These are phyloP conservation scores for Hirschioporus abietinus DNA, from an alignment of 768 basidiomycete species.

Conservation along the genomic window DNA sequence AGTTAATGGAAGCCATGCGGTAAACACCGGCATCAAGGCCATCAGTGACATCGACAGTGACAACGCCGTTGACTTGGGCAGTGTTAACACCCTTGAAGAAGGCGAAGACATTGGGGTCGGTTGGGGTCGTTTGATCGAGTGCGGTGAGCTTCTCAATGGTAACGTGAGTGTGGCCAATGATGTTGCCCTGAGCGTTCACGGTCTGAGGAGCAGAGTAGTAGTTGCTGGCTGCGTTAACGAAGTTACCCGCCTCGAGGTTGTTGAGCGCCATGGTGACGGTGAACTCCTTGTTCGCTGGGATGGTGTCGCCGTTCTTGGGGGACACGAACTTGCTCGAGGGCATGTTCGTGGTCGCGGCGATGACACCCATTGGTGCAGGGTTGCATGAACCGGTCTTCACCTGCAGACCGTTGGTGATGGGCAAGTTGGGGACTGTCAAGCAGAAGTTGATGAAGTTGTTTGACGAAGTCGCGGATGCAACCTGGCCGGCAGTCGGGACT, in stretches of 20 bases:
- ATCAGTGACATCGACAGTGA: slow-evolving; percentile 43
- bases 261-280: slow-evolving; percentile 44
- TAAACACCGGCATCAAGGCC: slow-evolving; percentile 59
- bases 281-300: slow-evolving; percentile 43
- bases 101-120: slow-evolving; percentile 45
- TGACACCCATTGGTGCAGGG: slow-evolving; percentile 50
- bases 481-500: slow-evolving; percentile 40
- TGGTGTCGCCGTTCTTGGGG: slow-evolving; percentile 40
- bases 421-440: slow-evolving; percentile 35
- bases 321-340: slow-evolving; percentile 43
- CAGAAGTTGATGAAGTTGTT: slow-evolving; percentile 66
- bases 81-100: slow-evolving; percentile 54
- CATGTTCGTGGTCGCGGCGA: slow-evolving; percentile 41
- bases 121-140: slow-evolving; percentile 37
- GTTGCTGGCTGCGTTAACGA: slow-evolving; percentile 49
- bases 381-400: slow-evolving; percentile 54
- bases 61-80: slow-evolving; percentile 40
- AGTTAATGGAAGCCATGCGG: slow-evolving; percentile 51
- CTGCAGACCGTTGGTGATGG: slow-evolving; percentile 52
- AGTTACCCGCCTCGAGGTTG: slow-evolving; percentile 46
- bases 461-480: slow-evolving; percentile 44
- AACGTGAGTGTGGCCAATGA: slow-evolving; percentile 55
- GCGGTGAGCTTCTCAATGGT: slow-evolving; percentile 43
- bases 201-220: slow-evolving; percentile 57
- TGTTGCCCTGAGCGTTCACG: slow-evolving; percentile 42